Conservation (phyloP, 2,329 filamentous ascomycete species). For the Reticulascus tulasneorum region DNA sequence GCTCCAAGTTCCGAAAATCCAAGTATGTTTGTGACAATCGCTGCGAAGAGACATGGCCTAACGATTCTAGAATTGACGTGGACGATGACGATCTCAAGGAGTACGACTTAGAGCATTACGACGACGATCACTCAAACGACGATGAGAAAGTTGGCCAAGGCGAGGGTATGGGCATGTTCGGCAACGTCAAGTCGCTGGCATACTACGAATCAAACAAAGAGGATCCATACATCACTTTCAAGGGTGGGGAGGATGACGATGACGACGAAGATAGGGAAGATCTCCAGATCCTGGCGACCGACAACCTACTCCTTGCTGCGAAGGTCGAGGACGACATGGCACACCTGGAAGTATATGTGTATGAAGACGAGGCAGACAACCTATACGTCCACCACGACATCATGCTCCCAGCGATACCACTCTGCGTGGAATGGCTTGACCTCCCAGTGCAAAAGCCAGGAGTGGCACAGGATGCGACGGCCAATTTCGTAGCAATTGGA, state of each 20-base stretch:
- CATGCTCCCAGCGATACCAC: constrained; percentile 94
- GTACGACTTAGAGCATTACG: constrained; percentile 94
- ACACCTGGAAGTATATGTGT: constrained; percentile 94
- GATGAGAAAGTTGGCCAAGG: constrained; percentile 41
- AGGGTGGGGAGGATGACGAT: constrained; percentile 64
- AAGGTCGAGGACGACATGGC: constrained; percentile 97
- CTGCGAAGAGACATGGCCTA: too few relatives aligned
- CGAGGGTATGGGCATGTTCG: constrained; percentile 85
- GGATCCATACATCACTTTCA: constrained; percentile 92
- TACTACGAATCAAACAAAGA: constrained; percentile 94
- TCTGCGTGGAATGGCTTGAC: constrained; percentile 94
- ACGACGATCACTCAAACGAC: constrained; percentile 68
- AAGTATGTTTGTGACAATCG: constrained; percentile 22
- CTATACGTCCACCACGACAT: constrained; percentile 99
- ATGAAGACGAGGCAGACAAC: constrained; percentile 92
- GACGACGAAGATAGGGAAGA: constrained; percentile 90
- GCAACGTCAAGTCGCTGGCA: constrained; percentile 86
- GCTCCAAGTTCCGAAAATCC: too few relatives aligned
- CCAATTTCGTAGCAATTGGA: constrained; percentile 91
- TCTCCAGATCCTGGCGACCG: constrained; percentile 84
- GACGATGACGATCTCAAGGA: constrained; percentile 89
- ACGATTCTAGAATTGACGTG: constrained; percentile 49
- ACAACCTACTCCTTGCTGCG: constrained; percentile 87
- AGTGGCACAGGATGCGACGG: constrained; percentile 60
- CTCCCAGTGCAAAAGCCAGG: constrained; percentile 74